Evolutionary conservation across 2,329 filamentous ascomycete genomes (phyloP).

Genomic region (Penicillium brevicompactum): DNA sequence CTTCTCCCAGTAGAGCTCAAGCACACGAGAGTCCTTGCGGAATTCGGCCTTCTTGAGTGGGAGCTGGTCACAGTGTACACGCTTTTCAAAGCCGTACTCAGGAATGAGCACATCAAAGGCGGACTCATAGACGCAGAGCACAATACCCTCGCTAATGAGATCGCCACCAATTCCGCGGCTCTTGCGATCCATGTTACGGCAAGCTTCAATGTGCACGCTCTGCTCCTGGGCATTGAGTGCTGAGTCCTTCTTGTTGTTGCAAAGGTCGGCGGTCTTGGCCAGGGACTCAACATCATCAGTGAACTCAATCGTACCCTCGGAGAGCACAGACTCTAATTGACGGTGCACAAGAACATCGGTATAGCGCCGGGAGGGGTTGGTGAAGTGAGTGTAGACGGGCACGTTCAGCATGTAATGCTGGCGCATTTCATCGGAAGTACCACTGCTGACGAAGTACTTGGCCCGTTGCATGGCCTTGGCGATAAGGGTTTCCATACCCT

Average conservation of each 20-base stretch:
- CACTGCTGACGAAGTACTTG: conserved; percentile 89
- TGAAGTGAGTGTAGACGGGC: conserved; percentile 96
- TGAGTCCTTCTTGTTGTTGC: conserved; percentile 99
- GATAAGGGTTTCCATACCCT: conserved; percentile 95
- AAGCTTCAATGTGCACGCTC: conserved; percentile 97
- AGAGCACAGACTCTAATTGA: conserved; percentile 84
- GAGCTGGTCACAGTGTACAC: conserved; percentile 96
- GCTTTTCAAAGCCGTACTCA: conserved; percentile 98
- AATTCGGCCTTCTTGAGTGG: conserved; percentile 99
- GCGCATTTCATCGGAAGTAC: conserved; percentile 73
- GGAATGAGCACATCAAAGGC: conserved; percentile 98
- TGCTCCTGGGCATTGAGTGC: conserved; percentile 97
- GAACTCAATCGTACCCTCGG: conserved; percentile 79
- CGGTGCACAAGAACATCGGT: conserved; percentile 94
- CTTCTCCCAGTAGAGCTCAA: conserved; percentile 99
- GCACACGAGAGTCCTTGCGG: conserved; percentile 88
- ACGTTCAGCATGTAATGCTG: conserved; percentile 91
- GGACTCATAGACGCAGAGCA: conserved; percentile 96
- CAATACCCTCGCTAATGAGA: conserved; percentile 91
- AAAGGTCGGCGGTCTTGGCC: conserved; percentile 89
- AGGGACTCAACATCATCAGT: conserved; percentile 84
- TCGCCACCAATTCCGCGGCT: conserved; percentile 85
- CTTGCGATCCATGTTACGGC: conserved; percentile 91
- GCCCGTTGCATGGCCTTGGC: conserved; percentile 95
- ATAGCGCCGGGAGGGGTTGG: conserved; percentile 90